Percentiles rank a stretch among this genome's conserved stretches.
phyloP scores from a whole-genome alignment of 2,329 filamentous ascomycete species.

The Pseudofabraea citricarpa region DNA sequence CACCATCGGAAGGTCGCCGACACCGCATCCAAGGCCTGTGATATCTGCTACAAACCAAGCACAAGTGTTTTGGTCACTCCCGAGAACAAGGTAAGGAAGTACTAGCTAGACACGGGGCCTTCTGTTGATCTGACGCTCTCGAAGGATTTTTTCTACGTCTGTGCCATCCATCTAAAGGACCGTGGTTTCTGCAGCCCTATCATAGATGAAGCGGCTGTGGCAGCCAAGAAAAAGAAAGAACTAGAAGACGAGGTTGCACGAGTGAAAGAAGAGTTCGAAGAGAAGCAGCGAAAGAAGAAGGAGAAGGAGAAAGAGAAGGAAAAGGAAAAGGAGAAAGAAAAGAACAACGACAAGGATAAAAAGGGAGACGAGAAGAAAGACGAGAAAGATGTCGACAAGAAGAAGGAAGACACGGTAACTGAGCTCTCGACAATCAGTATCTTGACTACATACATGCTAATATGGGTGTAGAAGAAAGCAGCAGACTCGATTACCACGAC shows the following conservation, averaged over 20 bases:
- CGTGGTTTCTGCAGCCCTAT: constrained; percentile 73
- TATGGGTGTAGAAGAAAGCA: constrained; percentile 17
- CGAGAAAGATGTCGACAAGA: constrained; percentile 35
- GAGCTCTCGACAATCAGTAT: constrained; percentile 14
- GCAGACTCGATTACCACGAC: constrained; percentile 10
- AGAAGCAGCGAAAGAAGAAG: constrained; percentile 66
- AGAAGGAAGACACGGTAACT: constrained; percentile 34
- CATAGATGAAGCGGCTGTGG: constrained; percentile 61
- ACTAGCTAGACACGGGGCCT: too few relatives aligned
- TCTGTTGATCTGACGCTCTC: neutral
- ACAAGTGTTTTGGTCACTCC: constrained; percentile 83
- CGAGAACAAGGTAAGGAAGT: constrained; percentile 72
- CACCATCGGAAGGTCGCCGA: constrained; percentile 84
- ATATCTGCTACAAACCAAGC: constrained; percentile 86
- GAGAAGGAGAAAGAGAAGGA: constrained; percentile 65
- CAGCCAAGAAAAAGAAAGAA: constrained; percentile 56
- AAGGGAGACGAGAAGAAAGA: constrained; percentile 36
- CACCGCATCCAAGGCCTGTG: constrained; percentile 75
- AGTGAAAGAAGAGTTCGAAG: constrained; percentile 67
- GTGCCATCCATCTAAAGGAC: constrained; percentile 77
- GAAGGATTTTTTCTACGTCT: constrained; percentile 90
- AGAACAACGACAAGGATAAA: constrained; percentile 42
- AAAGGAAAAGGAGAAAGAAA: constrained; percentile 44
- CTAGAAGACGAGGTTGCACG: constrained; percentile 61
- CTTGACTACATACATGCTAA: constrained; percentile 8